Evolutionary conservation across 169 alveolate species (phyloP), one percentile per base, ranked within the genome.

Genomic region (Eimeria acervulina): DNA sequence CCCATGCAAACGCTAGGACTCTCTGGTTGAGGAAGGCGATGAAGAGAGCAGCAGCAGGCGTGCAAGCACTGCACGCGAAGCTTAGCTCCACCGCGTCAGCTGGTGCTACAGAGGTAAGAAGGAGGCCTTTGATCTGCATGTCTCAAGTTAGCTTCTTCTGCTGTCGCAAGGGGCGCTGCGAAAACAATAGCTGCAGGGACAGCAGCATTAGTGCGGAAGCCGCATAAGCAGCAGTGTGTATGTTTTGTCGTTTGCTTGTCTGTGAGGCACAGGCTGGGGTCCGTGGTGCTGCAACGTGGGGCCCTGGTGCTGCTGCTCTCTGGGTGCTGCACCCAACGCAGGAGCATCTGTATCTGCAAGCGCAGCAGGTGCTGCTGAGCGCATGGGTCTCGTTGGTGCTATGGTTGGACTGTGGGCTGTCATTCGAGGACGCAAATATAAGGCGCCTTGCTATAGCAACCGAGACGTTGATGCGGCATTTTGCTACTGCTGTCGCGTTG

Each of bases 321-420:
- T 68, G 51, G 85, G 61, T 74, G 85, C 85, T 74, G 59, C 51
- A 74, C 55, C 61, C 55, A 33, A 74, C 85, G 36, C 61, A 74
- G 59, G 61, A 74, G 85, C 85, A 74, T 31, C 85, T n/a, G 85
- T 33, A 74, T 7, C 85, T 68, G 44, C 78, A n/a, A 2, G 78
- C 44, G n/a, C 85, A 74, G 85, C 85, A 38, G 85, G 47, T 40
- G 61, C 85, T 74, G n/a, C 85, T 74, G 44, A 13, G 78, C 78
- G 44, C 44, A 10, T 68, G 78, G 78, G 78, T 68, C 21, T 17
- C 78, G 21, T 0, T 31, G 26, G 78, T 31, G 5, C 6, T n/a
- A 13, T 68, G 78, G 78, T 23, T 68, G 44, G 78, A n/a, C 44
- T 68, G 31, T 31, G 78, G 44, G 40, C 23, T 68, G 21, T 13